Evolutionary conservation across 345 rosid species (phyloP).

Genomic region (Gynandropsis gynandra): DNA sequence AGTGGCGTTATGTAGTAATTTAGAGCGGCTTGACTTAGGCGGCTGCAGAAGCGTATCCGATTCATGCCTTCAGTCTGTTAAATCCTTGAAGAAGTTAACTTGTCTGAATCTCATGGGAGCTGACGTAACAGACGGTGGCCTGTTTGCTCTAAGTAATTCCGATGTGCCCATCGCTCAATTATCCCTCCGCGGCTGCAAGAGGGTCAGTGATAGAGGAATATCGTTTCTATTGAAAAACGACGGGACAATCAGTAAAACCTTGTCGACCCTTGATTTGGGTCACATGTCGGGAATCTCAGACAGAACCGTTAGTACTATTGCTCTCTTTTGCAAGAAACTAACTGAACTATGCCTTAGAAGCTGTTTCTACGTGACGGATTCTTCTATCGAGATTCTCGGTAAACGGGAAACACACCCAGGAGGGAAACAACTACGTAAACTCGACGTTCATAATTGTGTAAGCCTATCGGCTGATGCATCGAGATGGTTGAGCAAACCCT

Average conservation of each 20-base stretch:
- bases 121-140: constrained; percentile 55
- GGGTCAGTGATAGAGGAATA: constrained; percentile 62
- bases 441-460: constrained; percentile 51
- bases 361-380: constrained; percentile 49
- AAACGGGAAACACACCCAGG: constrained; percentile 27
- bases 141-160: constrained; percentile 39
- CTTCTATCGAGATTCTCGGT: constrained; percentile 41
- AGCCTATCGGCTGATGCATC: constrained; percentile 35
- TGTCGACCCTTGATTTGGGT: constrained; percentile 52
- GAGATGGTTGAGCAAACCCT: constrained; percentile 37
- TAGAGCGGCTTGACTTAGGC: constrained; percentile 54
- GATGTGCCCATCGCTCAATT: constrained; percentile 40
- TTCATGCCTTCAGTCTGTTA: constrained; percentile 40
- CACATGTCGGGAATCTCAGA: constrained; percentile 60
- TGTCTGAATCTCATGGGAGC: constrained; percentile 52
- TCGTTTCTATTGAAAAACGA: constrained; percentile 34
- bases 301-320: constrained; percentile 32
- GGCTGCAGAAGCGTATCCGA: constrained; percentile 63
- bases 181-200: constrained; percentile 57
- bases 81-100: constrained; percentile 39
- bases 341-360: constrained; percentile 47
- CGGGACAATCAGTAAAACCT: constrained; percentile 40
- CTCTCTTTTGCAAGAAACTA: constrained; percentile 32
- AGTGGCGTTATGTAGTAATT: constrained; percentile 35
- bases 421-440: constrained; percentile 37